Evolutionary conservation across 1,284 basidiomycete genomes (phyloP), one percentile per base, ranked within the genome.

Genomic region (Cryptococcus deneoformans): DNA sequence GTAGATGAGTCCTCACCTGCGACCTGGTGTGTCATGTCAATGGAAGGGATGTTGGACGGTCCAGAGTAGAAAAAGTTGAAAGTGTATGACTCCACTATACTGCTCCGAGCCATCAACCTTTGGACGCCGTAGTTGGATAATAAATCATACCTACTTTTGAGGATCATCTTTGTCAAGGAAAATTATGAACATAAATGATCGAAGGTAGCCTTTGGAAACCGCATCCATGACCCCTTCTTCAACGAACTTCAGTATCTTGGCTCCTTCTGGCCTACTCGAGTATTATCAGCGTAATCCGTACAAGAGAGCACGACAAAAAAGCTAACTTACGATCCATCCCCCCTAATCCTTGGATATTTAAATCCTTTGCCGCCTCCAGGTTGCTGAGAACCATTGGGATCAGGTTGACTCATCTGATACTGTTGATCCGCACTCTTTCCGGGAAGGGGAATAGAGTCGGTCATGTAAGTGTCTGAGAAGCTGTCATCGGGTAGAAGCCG

Each of bases 71-170:
- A 51, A 50, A 71, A 69, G 47, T 65, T 65, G 54, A 72, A 62
- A 0, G 63, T 66, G 50, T 66, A 67, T 0, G 67, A 58, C 48
- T 70, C 68, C 14, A 70, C 24, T 11, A 67, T 60, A n/a, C 68
- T 70, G 55, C 14, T 9, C 16, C 11, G 14, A 14, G 38, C 37
- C 16, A 43, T 54, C 49, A 58, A 34, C 38, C 1, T 40, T 10
- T 38, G 34, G 9, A 44, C 54, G 11, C 36, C n/a, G 35, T n/a
- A 35, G 1, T 0, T 40, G 6, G 4, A 43, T 6, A 16, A n/a
- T 11, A 16, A 16, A 12, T 16, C 12, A 10, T 4, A 60, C 62
- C 52, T 29, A 66, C 64, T 63, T 57, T 12, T 58, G 37, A 20
- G 54, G 59, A 6, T 57, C 38, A 2, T 52, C 36, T 10, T 54